Evolutionary conservation across 176 grass and related monocot species (phyloP), one percentile per base, ranked within the genome.

Genomic region (Carex myosuroides): DNA sequence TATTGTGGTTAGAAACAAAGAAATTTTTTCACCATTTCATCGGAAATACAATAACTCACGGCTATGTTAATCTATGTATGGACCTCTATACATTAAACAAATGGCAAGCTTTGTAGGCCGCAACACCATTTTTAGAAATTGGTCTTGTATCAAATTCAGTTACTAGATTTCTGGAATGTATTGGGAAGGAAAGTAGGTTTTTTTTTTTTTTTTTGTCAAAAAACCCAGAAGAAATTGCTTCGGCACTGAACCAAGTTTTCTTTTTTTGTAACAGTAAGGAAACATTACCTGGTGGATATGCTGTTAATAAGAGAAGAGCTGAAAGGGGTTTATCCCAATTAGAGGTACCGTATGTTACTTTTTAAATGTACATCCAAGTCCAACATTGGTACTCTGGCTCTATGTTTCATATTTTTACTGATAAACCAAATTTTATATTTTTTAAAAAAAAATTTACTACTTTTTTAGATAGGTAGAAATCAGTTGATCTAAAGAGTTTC

Each of bases 251-350:
- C 79, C 6, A 21, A 42, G 8, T 81, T 63, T 65, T 65, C 22
- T 68, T 48, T 33, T 16, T 66, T 82, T 78, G 16, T 29, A n/a
- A 64, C 76, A 99, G 96, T 81, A 95, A 95, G 88, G 96, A 99
- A 80, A 95, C 93, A 11, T 79, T 95, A 55, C 85, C 84, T 8
- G 96, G 93, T 80, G 96, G 93, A 14, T 80, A 84, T 21, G 88
- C 91, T 48, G 96, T 95, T 33, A 98, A 98, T 79, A 92, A 77
- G 71, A 99, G 91, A 85, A 91, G 96, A 62, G 93, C 89, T 54
- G 93, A 98, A 76, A 93, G 54, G 88, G 89, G 92, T 5, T 86
- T 94, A 70, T 85, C 83, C 18, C 86, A 90, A 50, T 85, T 98
- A 52, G 79, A 98, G 95, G 95, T 98, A 42, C 37, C 8, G 0